Base-by-base conservation (phyloP, 2,329 filamentous ascomycete species). In the Pseudogymnoascus sp. region DNA sequence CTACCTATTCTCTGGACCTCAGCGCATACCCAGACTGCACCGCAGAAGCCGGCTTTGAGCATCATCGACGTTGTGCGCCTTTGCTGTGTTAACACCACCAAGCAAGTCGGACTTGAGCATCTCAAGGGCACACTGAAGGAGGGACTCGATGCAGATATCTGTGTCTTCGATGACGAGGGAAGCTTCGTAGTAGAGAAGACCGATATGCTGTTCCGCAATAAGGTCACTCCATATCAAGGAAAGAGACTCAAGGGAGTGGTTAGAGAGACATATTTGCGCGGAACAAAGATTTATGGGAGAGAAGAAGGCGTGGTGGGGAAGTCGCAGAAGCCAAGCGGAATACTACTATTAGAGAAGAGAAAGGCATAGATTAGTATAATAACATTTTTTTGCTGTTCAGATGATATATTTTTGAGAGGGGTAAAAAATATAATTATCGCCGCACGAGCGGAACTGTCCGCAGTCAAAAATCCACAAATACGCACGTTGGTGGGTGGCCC, bases 61-160 rank as follows among this genome's bases (percentile, higher is more conserved):
- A 78, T 97, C 21, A 80, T 89, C 64, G 90, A 97, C 71, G 87
- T 97, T 13, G 92, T 93, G 1, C 83, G 87, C 3, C 87, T 96
- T 76, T 97, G 93, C 79, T 89, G 89, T 69, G 83, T 86, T 70
- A 93, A 93, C 69, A 97, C 95, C 0, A 91, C 95, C 0, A 81
- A 82, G 71, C 95, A 99, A 74, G 91, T 97, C 11, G 95, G 95
- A 0, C 80, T 97, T 3, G 81, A 89, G 64, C 84, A 90, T 68
- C 82, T 81, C 68, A 97, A 97, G 78, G 93, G 93, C n/a, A 87
- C 87, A 62, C 77, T 97, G 42, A 83, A 82, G 64, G 88, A 86
- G 0, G 93, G 93, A 0, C 88, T 91, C 76, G 93, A 97, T 75
- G 93, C 88, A 0, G 93, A 97, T 73, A 82, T 97, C 47, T 95